A percentile compares a stretch with the other conserved stretches of the same genome.
phyloP scores from a whole-genome alignment of 257 asterid species.

The Catharanthus roseus region DNA sequence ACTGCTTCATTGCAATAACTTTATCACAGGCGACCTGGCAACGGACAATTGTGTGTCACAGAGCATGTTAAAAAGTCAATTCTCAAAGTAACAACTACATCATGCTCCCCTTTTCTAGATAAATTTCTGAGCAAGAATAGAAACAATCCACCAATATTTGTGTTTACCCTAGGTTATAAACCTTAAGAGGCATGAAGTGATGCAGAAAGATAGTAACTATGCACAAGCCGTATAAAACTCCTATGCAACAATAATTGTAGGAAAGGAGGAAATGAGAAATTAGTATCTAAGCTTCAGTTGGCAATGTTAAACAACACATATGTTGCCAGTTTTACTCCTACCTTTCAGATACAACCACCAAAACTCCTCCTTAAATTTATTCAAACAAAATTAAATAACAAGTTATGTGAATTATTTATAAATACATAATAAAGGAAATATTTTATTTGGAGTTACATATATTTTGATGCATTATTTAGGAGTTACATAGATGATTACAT shows the following conservation, averaged over 20 bases:
- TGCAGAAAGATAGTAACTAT: neutral
- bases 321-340: neutral
- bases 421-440: too few relatives aligned
- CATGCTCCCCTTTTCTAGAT: neutral
- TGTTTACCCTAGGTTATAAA: neutral
- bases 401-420: too few relatives aligned
- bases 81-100: neutral
- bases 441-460: too few relatives aligned
- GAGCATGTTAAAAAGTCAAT: neutral
- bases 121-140: neutral
- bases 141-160: neutral
- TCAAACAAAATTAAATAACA: too few relatives aligned
- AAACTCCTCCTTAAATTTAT: too few relatives aligned
- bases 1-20: constrained; percentile 50
- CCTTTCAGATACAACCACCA: neutral
- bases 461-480: too few relatives aligned
- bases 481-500: too few relatives aligned
- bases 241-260: neutral
- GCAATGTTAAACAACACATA: neutral
- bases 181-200: neutral
- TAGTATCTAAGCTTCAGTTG: neutral
- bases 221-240: neutral
- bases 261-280: neutral
- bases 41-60: neutral
- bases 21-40: constrained; percentile 45